Evolutionary conservation across 2,329 filamentous ascomycete species (phyloP).

Genomic region (Ascosphaera aggregata): DNA sequence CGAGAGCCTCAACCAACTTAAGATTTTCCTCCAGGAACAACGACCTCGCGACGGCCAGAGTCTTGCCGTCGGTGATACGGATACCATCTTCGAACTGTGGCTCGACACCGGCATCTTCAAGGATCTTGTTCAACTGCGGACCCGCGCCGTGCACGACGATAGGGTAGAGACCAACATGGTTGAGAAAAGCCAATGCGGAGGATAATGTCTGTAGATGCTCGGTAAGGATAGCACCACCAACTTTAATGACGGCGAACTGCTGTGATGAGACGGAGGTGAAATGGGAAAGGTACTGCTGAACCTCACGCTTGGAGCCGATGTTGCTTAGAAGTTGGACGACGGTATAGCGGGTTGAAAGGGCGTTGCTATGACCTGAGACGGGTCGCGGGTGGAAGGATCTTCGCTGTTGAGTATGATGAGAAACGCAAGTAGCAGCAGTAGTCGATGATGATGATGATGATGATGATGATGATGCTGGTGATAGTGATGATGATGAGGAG

Average conservation of each 20-base stretch:
- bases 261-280: slow-evolving; percentile 93
- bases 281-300: slow-evolving; percentile 91
- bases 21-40: slow-evolving; percentile 91
- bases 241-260: slow-evolving; percentile 96
- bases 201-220: slow-evolving; percentile 86
- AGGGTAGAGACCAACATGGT: slow-evolving; percentile 84
- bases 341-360: slow-evolving; percentile 46
- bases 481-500: slow-evolving; percentile 9
- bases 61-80: slow-evolving; percentile 86
- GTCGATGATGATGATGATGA: no score
- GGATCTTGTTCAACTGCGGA: slow-evolving; percentile 77
- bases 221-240: slow-evolving; percentile 85
- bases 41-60: slow-evolving; percentile 68
- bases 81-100: slow-evolving; percentile 95
- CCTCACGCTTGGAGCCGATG: slow-evolving; percentile 87
- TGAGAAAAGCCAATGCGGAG: slow-evolving; percentile 70
- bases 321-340: slow-evolving; percentile 83
- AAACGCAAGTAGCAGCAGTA: no score
- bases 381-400: not conserved
- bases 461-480: slow-evolving; percentile 19
- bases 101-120: slow-evolving; percentile 79
- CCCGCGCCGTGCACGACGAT: slow-evolving; percentile 91
- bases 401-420: not conserved
- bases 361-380: not conserved
- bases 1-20: slow-evolving; percentile 71